Evolutionary conservation across 331 rosid genomes (phyloP).

Genomic region (Ulmus americana): DNA sequence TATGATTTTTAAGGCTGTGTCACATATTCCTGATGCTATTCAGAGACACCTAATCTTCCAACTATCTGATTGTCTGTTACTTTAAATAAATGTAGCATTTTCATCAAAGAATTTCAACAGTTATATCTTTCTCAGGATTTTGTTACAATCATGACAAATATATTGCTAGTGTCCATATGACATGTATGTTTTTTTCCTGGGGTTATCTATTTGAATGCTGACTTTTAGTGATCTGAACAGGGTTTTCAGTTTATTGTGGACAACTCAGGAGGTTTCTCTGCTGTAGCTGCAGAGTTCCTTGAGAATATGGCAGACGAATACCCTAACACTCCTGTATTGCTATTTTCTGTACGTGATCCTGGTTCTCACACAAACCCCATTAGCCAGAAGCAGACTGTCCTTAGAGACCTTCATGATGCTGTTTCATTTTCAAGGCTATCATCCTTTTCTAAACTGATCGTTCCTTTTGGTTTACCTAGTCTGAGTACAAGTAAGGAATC

Average conservation of each 20-base stretch:
- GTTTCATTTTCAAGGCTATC: conserved; percentile 76
- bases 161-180: neutral
- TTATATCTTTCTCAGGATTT: neutral
- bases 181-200: neutral
- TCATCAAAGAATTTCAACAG: neutral
- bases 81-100: neutral
- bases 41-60: no score
- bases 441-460: conserved; percentile 60
- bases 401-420: conserved; percentile 66
- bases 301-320: conserved; percentile 79
- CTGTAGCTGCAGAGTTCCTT: conserved; percentile 63
- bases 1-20: no score
- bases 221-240: conserved; percentile 35
- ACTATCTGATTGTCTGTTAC: neutral
- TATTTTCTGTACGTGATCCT: conserved; percentile 58
- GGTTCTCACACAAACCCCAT: conserved; percentile 30
- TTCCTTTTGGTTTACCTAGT: conserved; percentile 73
- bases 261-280: conserved; percentile 80
- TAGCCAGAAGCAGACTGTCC: conserved; percentile 49
- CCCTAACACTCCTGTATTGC: conserved; percentile 50
- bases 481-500: conserved; percentile 51
- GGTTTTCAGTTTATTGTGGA: conserved; percentile 79
- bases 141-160: neutral
- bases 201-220: neutral
- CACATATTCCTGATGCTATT: no score